phyloP scores from a whole-genome alignment of 805 yeast genomes.

The Candida vaughaniae region DNA sequence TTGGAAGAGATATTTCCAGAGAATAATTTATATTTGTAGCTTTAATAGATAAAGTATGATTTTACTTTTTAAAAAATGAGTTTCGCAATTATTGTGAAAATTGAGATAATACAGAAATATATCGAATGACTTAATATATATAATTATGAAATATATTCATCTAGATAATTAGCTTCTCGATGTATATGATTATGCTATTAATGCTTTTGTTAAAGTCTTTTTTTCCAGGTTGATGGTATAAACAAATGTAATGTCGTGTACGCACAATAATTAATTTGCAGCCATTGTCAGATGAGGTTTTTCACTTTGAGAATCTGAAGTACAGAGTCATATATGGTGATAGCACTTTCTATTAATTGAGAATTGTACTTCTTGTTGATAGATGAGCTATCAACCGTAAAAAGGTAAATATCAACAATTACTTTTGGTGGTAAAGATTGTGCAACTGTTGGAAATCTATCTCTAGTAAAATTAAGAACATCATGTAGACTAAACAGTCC shows the following conservation, averaged over 20 bases:
- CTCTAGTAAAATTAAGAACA: conserved; percentile 21
- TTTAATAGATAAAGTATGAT: neutral
- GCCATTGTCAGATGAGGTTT: conserved; percentile 1
- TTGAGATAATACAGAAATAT: too few species aligned
- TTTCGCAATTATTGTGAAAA: neutral
- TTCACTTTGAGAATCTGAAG: conserved; percentile 24
- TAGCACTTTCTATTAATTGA: conserved; percentile 32
- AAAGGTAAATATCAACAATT: conserved; percentile 3
- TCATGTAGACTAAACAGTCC: conserved; percentile 21
- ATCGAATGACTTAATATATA: too few species aligned
- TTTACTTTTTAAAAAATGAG: neutral
- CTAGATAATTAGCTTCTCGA: too few species aligned
- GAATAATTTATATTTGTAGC: conserved; percentile 45
- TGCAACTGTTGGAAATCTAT: conserved; percentile 5
- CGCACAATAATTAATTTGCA: neutral
- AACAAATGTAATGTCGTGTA: neutral
- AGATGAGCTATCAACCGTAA: conserved; percentile 27
- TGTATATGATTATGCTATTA: too few species aligned
- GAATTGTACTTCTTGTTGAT: conserved; percentile 36
- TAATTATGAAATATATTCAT: too few species aligned
- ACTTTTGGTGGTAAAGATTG: conserved; percentile 6
- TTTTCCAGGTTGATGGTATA: too few species aligned
- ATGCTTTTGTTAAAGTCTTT: too few species aligned
- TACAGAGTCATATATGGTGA: conserved; percentile 41
- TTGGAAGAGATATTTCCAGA: conserved; percentile 93